Evolutionary conservation across 257 asterid species (phyloP).

Genomic region (Voacanga thouarsii): DNA sequence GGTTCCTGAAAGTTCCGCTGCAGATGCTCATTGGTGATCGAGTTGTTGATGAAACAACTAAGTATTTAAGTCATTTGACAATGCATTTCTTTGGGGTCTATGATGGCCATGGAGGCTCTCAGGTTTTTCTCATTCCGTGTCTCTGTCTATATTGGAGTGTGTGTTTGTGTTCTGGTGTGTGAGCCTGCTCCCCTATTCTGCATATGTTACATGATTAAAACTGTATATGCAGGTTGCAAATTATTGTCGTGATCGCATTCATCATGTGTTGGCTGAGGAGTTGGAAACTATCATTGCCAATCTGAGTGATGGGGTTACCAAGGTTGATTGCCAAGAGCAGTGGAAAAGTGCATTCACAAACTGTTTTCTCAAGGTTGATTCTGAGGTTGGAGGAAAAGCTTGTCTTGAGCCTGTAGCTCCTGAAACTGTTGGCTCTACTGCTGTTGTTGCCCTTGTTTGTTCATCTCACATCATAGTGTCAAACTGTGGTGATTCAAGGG

Average conservation of each 20-base stretch:
- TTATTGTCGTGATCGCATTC: slow-evolving; percentile 78
- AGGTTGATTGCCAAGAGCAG: slow-evolving; percentile 44
- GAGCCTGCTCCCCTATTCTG: not conserved
- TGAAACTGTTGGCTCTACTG: slow-evolving; percentile 94
- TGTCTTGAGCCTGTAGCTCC: slow-evolving; percentile 63
- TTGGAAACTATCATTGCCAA: slow-evolving; percentile 40
- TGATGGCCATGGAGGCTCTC: slow-evolving; percentile 98
- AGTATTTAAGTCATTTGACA: slow-evolving; percentile 62
- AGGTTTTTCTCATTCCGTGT: slow-evolving; percentile 41
- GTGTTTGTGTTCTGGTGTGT: not conserved
- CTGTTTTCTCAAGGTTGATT: slow-evolving; percentile 82
- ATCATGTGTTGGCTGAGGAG: slow-evolving; percentile 66
- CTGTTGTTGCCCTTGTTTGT: slow-evolving; percentile 83
- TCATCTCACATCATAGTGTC: slow-evolving; percentile 94
- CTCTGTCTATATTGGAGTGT: not conserved
- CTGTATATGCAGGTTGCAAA: slow-evolving; percentile 67
- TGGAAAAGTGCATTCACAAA: slow-evolving; percentile 67
- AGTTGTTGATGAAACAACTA: slow-evolving; percentile 38
- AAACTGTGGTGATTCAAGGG: slow-evolving; percentile 96
- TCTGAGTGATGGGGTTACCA: slow-evolving; percentile 23
- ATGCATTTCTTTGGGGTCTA: slow-evolving; percentile 95
- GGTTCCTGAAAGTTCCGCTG: slow-evolving; percentile 64
- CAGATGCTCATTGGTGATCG: slow-evolving; percentile 59
- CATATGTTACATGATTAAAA: slow-evolving; percentile 4
- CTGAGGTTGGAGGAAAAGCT: slow-evolving; percentile 63